These are phyloP conservation scores for Lanzia echinophila DNA, from an alignment of 2,329 filamentous ascomycete species.

Conservation along the genomic window DNA sequence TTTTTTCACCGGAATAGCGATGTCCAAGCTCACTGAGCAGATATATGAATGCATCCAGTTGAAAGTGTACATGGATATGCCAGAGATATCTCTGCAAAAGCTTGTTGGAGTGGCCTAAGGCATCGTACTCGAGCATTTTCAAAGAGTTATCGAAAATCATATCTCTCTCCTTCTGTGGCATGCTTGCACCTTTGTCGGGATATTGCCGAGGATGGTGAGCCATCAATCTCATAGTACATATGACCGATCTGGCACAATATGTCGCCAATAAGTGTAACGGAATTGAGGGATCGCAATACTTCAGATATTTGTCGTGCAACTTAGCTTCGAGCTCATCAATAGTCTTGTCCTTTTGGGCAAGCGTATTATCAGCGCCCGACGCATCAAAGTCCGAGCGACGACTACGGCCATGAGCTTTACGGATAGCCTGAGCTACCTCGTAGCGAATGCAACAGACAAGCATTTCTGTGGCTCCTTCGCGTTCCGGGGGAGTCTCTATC, in stretches of 20 bases:
- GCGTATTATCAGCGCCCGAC: neutral
- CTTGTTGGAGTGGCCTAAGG: slow-evolving; percentile 25
- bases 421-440: slow-evolving; percentile 28
- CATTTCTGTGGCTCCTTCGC: slow-evolving; percentile 43
- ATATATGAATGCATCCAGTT: slow-evolving; percentile 32
- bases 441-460: slow-evolving; percentile 34
- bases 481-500: slow-evolving; percentile 35
- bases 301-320: slow-evolving; percentile 36
- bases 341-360: slow-evolving; percentile 22
- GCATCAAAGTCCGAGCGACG: neutral
- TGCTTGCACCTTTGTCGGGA: slow-evolving; percentile 25
- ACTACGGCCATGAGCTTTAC: slow-evolving; percentile 9
- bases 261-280: slow-evolving; percentile 32
- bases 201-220: slow-evolving; percentile 29
- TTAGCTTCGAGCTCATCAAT: slow-evolving; percentile 26
- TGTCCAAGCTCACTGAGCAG: slow-evolving; percentile 31
- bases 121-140: slow-evolving; percentile 34
- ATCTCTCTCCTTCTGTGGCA: slow-evolving; percentile 30
- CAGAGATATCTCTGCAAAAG: slow-evolving; percentile 29
- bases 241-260: slow-evolving; percentile 24
- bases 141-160: slow-evolving; percentile 30
- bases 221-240: slow-evolving; percentile 29
- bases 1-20: slow-evolving; percentile 24
- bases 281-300: slow-evolving; percentile 36
- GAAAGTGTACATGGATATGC: slow-evolving; percentile 32